A percentile compares a stretch with the other conserved stretches of the same genome.
Conservation (phyloP, 345 rosid species). For the Clausena lansium region DNA sequence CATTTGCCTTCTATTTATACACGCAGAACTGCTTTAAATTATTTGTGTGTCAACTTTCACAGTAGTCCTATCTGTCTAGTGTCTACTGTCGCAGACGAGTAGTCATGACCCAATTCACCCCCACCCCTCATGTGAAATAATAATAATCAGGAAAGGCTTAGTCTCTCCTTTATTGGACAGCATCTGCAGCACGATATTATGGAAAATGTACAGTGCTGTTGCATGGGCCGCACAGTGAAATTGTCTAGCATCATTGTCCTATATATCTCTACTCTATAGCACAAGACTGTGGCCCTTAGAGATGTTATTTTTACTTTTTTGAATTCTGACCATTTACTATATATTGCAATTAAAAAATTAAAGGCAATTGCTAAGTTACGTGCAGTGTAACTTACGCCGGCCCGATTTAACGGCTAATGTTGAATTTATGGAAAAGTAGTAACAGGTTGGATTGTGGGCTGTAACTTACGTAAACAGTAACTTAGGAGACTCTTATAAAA, state of each 20-base stretch:
- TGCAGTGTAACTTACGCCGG: too few species aligned
- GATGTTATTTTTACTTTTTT: too few species aligned
- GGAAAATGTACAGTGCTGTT: constrained; percentile 22
- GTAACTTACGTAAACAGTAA: too few species aligned
- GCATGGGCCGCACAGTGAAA: constrained; percentile 18
- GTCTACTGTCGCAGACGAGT: neutral
- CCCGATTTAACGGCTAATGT: too few species aligned
- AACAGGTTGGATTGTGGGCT: too few species aligned
- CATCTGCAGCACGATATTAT: constrained; percentile 27
- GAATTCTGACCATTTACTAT: too few species aligned
- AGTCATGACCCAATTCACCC: constrained; percentile 22
- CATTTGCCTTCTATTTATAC: constrained; percentile 19
- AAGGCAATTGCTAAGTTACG: too few species aligned
- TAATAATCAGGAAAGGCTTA: too few species aligned
- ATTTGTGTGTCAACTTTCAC: constrained; percentile 40
- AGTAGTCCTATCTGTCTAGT: constrained; percentile 33
- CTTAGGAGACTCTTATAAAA: too few species aligned
- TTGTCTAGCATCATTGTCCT: constrained; percentile 34
- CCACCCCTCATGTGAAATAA: constrained; percentile 5
- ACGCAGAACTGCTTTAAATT: neutral
- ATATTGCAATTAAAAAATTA: too few species aligned
- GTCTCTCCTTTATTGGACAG: constrained; percentile 37
- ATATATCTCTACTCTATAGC: constrained; percentile 24
- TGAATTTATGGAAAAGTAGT: too few species aligned
- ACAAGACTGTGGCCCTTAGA: constrained; percentile 9